Percentiles rank a stretch among this genome's conserved stretches.
These are phyloP conservation scores for Massospora cicadina DNA, from an alignment of 371 early-diverging fungal genomes.

Conservation along the genomic window DNA sequence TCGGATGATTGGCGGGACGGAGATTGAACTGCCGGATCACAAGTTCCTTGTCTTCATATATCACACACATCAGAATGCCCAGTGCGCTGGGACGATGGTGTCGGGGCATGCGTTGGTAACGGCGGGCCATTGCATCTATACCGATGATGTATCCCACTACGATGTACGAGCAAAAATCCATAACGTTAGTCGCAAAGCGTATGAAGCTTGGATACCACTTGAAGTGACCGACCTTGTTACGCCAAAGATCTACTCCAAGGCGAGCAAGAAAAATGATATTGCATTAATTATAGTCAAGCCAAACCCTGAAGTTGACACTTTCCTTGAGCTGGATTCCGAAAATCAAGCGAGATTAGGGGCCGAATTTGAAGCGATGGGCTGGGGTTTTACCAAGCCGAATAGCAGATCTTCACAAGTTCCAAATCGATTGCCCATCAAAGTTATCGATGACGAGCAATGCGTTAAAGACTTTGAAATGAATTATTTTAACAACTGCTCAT, in stretches of 20 bases:
- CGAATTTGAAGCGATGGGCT: neutral
- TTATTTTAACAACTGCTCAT: neutral
- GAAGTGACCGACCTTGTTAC: neutral
- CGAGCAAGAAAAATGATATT: neutral
- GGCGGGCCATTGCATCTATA: constrained; percentile 6
- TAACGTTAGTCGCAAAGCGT: neutral
- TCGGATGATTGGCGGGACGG: neutral
- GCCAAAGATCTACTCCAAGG: neutral
- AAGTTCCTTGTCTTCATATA: neutral
- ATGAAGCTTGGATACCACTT: too few species aligned
- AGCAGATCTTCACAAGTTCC: neutral
- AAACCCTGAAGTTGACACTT: neutral
- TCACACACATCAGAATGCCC: neutral
- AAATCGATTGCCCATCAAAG: neutral
- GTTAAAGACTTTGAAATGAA: neutral
- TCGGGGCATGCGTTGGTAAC: neutral
- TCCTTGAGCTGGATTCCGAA: neutral
- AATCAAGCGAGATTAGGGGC: neutral
- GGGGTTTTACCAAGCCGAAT: neutral
- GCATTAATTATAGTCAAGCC: neutral
- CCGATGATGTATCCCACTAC: neutral
- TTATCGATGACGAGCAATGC: neutral
- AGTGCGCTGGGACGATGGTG: constrained; percentile 5
- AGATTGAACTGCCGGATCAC: neutral
- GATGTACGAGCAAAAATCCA: neutral